Conservation (phyloP, 805 yeast species). For the Kodamaea laetipori region DNA sequence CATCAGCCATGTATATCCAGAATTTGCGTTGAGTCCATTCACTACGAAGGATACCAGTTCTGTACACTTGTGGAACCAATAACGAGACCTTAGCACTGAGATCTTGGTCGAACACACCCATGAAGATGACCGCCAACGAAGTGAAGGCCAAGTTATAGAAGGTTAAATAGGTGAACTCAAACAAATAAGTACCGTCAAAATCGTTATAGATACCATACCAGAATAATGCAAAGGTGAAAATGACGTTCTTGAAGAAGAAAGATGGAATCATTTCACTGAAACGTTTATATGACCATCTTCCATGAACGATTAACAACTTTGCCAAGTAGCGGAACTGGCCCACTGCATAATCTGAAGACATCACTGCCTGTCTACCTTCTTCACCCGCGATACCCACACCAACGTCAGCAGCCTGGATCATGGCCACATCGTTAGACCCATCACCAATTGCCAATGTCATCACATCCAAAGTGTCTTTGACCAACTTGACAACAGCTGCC, state of each 20-base stretch:
- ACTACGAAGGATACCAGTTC: conserved; percentile 62
- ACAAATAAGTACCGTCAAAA: conserved; percentile 76
- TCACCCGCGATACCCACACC: conserved; percentile 89
- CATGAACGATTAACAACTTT: conserved; percentile 70
- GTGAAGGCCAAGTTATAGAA: conserved; percentile 81
- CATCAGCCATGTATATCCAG: conserved; percentile 65
- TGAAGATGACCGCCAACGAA: conserved; percentile 71
- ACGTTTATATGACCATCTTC: conserved; percentile 80
- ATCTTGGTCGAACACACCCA: conserved; percentile 78
- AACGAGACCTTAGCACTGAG: conserved; percentile 65
- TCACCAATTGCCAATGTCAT: conserved; percentile 84
- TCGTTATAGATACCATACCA: conserved; percentile 73
- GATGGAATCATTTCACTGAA: conserved; percentile 78
- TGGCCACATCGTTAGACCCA: conserved; percentile 85
- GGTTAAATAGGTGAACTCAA: conserved; percentile 76
- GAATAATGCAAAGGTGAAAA: conserved; percentile 71
- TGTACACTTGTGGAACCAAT: conserved; percentile 69
- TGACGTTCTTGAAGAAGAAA: conserved; percentile 75
- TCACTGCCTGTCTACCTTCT: conserved; percentile 85
- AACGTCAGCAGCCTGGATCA: conserved; percentile 84
- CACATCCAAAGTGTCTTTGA: conserved; percentile 62
- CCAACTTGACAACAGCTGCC: conserved; percentile 71
- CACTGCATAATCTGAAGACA: conserved; percentile 82
- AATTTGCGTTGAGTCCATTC: conserved; percentile 67
- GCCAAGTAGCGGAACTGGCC: conserved; percentile 75